Evolutionary conservation across 805 yeast genomes (phyloP), one percentile per base, ranked within the genome.

Genomic region (Hanseniaspora singularis): DNA sequence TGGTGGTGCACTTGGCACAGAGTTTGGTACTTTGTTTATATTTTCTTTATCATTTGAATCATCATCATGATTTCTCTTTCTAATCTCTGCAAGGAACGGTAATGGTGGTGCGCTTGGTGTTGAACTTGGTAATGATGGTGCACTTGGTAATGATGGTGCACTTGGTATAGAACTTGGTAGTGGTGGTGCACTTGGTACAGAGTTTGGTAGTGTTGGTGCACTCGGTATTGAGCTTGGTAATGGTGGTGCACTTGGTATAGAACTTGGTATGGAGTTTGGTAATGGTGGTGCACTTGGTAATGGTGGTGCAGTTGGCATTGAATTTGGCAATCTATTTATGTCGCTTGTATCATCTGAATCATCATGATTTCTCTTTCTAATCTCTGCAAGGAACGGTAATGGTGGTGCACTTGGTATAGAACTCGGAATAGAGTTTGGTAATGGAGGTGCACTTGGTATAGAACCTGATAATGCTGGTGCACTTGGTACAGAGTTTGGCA

Each of bases 291-390:
- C 45, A 19, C 49, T 37, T 12, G 53, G 49, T 3, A 52, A 45
- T 12, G 56, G 49, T 8, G 54, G 54, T 0, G 54, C 45, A 11
- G 61, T 52, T 6, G 61, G 52, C 7, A 65, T 54, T 3, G n/a
- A 6, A 12, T 7, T 34, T 20, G 38, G 58, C 63, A 27, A 51
- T 15, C 51, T 33, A 4, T 49, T 27, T 3, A 61, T 53, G 4
- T 58, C 47, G 2, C 56, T 41, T 15, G 36, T 70, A 15, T 65
- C 71, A n/a, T 70, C 68, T 31, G 68, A 73, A 54, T 64, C 63
- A 22, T 71, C 74, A 49, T 68, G 72, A 51, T 77, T 63, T 51
- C 69, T 67, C 28, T 64, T 67, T 53, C 71, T 72, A 45, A 73
- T 73, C 50, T 73, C 72, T 3, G 72, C 68, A 12, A 41, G 6